Base-by-base conservation (phyloP, 176 grass and related monocot species). In the Avena insularis region DNA sequence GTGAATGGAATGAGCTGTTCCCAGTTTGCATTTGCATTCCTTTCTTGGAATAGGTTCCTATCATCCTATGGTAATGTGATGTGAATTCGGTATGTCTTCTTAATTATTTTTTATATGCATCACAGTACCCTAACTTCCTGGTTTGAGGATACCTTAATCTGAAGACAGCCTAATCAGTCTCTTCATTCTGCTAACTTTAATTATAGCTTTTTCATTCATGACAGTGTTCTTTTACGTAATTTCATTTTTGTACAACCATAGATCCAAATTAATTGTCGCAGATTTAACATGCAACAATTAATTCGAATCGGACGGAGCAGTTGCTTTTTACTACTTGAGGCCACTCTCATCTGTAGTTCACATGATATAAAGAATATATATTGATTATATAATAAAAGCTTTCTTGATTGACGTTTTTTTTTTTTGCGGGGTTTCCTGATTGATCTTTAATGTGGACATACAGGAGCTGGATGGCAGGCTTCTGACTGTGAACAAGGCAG, bases 401-500 rank as follows among this genome's bases (percentile, higher is more conserved):
- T 63, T 60, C 10, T 47, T 79, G 45, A 75, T 45, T 40, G 38
- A 40, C 6, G 0, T 40, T 7, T 40, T 38, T 40, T 7, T 40
- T 38, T 40, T 40, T 40, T 40, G 38, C 5, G 38, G 38, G 5
- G 38, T 40, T 66, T 57, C 13, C 50, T 53, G 50, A 53, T 53
- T 53, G 50, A 27, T 31, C 25, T 77, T 83, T 71, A 36, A 50
- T 77, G 48, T 87, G 17, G 27, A 86, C 13, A 66, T 66, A 35
- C 88, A 95, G 96, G 88, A 98, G 20, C 2, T 95, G 8, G 87
- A 91, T 40, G 96, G 91, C 55, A 88, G 96, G 55, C 73, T 91
- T 73, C 59, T 95, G 69, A 92, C 83, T 80, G 96, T 98, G 77
- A 94, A 95, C 80, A 98, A 92, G 76, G 96, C 96, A 68, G 27